Evolutionary conservation across 148 eudicot species (phyloP), one percentile per base, ranked within the genome.

Genomic region (Rhododendron ferrugineum): DNA sequence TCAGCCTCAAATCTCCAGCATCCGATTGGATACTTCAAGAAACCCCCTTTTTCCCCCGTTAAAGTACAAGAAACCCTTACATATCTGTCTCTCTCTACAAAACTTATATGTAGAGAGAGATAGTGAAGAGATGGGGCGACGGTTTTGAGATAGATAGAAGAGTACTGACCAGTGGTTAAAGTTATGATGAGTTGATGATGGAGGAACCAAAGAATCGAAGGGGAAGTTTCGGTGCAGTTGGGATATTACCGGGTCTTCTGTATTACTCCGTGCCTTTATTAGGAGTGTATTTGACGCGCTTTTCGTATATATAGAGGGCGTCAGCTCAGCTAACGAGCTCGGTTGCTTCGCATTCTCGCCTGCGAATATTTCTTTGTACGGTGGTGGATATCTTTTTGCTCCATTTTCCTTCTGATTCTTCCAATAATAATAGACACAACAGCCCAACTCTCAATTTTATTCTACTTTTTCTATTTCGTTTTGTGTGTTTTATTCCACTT

Each of bases 141-240:
- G 30, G 74, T 70, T 70, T 73, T 74, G n/a, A 16, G 78, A 76
- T 18, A 16, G 78, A 76, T 18, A 40, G 79, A 22, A 76, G 79
- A 76, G 54, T 46, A 78, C 81, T 44, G 36, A 78, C 81, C 81
- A 78, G 81, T n/a, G 56, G 34, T 77, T 22, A 77, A n/a, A n/a
- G 54, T 46, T 46, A 6, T n/a, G 72, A 64, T 70, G 49, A 22
- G 50, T 77, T 46, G 54, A 78, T 46, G 54, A 78, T 78, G 56
- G 81, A 46, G 15, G 56, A 78, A 78, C 54, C 81, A 26, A 46
- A 11, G 36, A 44, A 78, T 46, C 36, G 56, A 26, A 23, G 20
- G 79, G 75, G 75, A 78, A 46, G 81, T 78, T 46, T 78, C 81
- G 56, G 56, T n/a, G 34, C 3, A 70, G 75, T 70, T 30, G 20